Evolutionary conservation across 176 grass and related monocot species (phyloP), one percentile per base, ranked within the genome.

Genomic region (Oropetium thomaeum): DNA sequence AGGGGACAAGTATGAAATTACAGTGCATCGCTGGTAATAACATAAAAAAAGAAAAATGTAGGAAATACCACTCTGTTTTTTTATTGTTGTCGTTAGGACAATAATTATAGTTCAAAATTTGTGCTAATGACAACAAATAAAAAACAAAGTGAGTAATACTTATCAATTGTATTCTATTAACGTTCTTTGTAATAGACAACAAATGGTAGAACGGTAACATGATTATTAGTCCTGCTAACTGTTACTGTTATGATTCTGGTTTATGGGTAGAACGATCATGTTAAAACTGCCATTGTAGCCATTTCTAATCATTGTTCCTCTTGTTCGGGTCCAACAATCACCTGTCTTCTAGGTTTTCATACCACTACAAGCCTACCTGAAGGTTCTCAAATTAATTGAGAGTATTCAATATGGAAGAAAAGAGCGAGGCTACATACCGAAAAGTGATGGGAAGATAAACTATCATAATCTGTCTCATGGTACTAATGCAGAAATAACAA

Each of bases 331-430:
- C 29, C 38, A 38, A 54, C 10, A 66, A 79, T 69, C 1, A 53
- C n/a, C n/a, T 74, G 43, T 70, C 19, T 49, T 16, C 39, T 77
- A 99, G 96, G 96, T 99, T 67, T 96, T 96, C 84, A 94, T 92
- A 77, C 79, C 96, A 4, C 80, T 90, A 23, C 92, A 90, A 79
- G 86, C 77, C 16, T 92, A 92, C 67, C 27, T 92, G 66, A 91
- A 88, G 58, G 96, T 92, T 64, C 54, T 88, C 74, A 82, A 82
- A 54, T 74, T 90, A 27, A 80, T 99, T 10, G 89, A 95, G 67
- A 84, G 96, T 48, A 75, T 92, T 70, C 74, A 82, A 38, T 65
- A 86, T 63, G 73, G 65, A 47, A 58, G 84, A 62, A 84, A 82
- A 82, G 87, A 92, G 49, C 34, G 10, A 26, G 60, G 75, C 52